Conservation (phyloP, 1,139 yeast genomes). For the Suhomyces choctaworum region DNA sequence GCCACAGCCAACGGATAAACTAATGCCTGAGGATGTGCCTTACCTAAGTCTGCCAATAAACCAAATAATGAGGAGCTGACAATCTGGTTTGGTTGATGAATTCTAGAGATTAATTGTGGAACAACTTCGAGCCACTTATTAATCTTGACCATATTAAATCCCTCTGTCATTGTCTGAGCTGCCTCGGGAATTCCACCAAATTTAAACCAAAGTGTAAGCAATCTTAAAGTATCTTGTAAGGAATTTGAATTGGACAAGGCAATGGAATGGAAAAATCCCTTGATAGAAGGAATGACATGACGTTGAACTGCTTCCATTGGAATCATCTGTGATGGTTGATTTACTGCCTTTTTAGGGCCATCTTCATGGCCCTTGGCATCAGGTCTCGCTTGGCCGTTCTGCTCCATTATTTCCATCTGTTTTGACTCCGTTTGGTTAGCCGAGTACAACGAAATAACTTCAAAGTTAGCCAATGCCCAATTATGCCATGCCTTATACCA, state of each 20-base stretch:
- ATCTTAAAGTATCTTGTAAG: conserved; percentile 85
- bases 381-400: conserved; percentile 24
- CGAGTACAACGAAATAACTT: conserved; percentile 74
- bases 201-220: conserved; percentile 91
- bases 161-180: conserved; percentile 86
- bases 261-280: conserved; percentile 94
- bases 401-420: conserved; percentile 28
- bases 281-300: conserved; percentile 92
- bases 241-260: conserved; percentile 85
- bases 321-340: conserved; percentile 30
- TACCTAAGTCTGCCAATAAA: conserved; percentile 81
- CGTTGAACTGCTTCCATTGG: conserved; percentile 68
- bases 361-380: conserved; percentile 15
- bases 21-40: conserved; percentile 95
- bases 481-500: conserved; percentile 99
- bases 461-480: conserved; percentile 98
- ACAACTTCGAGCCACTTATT: conserved; percentile 95
- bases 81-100: conserved; percentile 88
- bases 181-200: conserved; percentile 94
- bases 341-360: conserved; percentile 19
- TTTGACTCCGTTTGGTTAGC: conserved; percentile 31
- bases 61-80: conserved; percentile 82
- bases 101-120: conserved; percentile 93
- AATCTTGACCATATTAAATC: conserved; percentile 82
- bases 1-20: conserved; percentile 96